Evolutionary conservation across 805 yeast species (phyloP), one percentile per base, ranked within the genome.

Genomic region (Yamadazyma endophytica): DNA sequence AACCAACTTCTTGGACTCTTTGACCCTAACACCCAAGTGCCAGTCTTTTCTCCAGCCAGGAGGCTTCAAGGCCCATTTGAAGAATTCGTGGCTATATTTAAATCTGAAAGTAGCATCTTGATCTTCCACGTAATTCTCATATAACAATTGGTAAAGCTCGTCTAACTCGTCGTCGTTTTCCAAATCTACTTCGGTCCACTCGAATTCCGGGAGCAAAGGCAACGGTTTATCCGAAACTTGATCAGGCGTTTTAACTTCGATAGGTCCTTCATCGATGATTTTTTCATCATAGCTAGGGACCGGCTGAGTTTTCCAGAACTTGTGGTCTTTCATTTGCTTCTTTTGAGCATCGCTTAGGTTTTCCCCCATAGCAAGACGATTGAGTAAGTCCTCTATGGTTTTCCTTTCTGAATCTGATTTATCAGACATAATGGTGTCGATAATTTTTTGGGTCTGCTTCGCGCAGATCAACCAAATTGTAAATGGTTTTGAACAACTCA

Each of bases 221-320:
- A 75, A 69, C 5, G 97, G 95, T 13, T 64, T 61, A 28, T 68
- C 74, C 5, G 89, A 75, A 23, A 92, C 73, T 36, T 88, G 88
- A 4, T 58, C 82, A 2, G 89, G 79, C 0, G 77, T 77, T 52
- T 85, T 86, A 18, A 49, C 43, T 46, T 88, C 94, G 42, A 89
- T 86, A 6, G 95, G 90, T 0, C 96, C 96, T 50, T 87, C 95
- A 8, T 65, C 55, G 5, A 61, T 68, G 26, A 82, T 68, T 26
- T 64, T 54, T 49, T 82, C 92, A 51, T 84, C 84, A 41, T 89
- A 77, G 18, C 68, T 68, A 6, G 88, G 74, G 13, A 92, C 97
- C 0, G 98, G 98, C 61, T 92, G 98, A 2, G 98, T 92, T 50
- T 83, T 85, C 98, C 98, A 92, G 61, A 92, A 92, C 62, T 84